Base-by-base conservation (phyloP, 2,329 filamentous ascomycete species). In the Phaeosphaeria sp. region DNA sequence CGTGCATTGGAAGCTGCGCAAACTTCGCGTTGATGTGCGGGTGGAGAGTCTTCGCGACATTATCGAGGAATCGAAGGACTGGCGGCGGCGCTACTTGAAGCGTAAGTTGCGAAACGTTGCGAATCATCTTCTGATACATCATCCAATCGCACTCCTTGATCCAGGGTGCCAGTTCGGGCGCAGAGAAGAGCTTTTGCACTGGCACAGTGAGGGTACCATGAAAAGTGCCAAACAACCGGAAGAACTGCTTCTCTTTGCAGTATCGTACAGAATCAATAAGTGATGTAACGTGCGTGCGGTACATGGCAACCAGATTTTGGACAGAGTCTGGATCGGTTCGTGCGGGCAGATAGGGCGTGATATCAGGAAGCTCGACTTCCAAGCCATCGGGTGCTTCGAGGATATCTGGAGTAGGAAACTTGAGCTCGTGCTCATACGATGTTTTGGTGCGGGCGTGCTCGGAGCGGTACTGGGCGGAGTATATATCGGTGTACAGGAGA, bases 51-150 rank as follows among this genome's bases (percentile, higher is more conserved):
- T 92, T 89, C 1, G 93, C 93, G 56, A 99, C 96, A 65, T 89
- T 94, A 65, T 91, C 88, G 30, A 99, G 85, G 2, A 93, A 93
- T 69, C 93, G 91, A 57, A 97, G 83, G 6, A 98, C 93, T 3
- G 89, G 86, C 57, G 93, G 91, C 1, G 95, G 95, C 3, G 96
- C 90, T 15, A 97, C 93, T 75, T 98, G 93, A 7, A 97, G 84
- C 3, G 92, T 95, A 42, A 98, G 83, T n/a, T 89, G 88, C 1
- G 91, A 91, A 42, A 98, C 88, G 60, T 97, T 96, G 53, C 90
- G 89, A 80, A 97, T 93, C 91, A 98, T 97, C 66, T 93, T 93
- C 76, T 98, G 93, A 74, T 99, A 99, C 80, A 97, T 91, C 33
- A 94, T 85, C 79, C 95, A 96, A 76, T 99, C 95, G 74, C 92